Conservation (phyloP, 1,139 yeast genomes). For the Yamadazyma dendronema region DNA sequence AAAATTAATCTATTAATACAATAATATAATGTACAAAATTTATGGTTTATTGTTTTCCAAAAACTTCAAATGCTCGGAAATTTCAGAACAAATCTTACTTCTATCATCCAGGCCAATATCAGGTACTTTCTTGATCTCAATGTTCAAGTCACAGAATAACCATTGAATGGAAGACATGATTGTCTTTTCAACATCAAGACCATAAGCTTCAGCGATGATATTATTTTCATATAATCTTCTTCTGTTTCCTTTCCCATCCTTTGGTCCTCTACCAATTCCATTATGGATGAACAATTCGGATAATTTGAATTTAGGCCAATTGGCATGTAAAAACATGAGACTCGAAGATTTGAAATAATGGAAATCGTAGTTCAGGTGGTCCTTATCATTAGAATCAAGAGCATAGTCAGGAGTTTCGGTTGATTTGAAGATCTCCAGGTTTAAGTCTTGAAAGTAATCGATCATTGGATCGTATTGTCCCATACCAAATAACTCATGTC, state of each 20-base stretch:
- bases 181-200: conserved; percentile 29
- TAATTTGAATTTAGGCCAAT: conserved; percentile 35
- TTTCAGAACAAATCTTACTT: conserved; percentile 22
- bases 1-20: not conserved
- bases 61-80: conserved; percentile 26
- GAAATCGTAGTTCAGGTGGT: conserved; percentile 26
- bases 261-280: conserved; percentile 29
- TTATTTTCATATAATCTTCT: conserved; percentile 30
- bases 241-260: conserved; percentile 18
- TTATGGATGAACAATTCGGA: conserved; percentile 25
- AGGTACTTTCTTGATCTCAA: conserved; percentile 24
- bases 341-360: conserved; percentile 29
- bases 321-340: conserved; percentile 36
- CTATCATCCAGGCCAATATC: conserved; percentile 21
- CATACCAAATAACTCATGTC: conserved; percentile 34
- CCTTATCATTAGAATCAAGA: conserved; percentile 18
- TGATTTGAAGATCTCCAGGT: conserved; percentile 9
- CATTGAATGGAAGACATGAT: conserved; percentile 26
- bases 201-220: conserved; percentile 25
- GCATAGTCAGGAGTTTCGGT: conserved; percentile 22
- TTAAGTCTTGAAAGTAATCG: conserved; percentile 26
- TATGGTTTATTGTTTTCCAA: conserved; percentile 10
- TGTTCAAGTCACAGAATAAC: conserved; percentile 27
- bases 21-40: not conserved
- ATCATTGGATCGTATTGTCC: conserved; percentile 40